These are phyloP conservation scores for Erysimum cheiri DNA, from an alignment of 441 rosid genomes.

Conservation along the genomic window DNA sequence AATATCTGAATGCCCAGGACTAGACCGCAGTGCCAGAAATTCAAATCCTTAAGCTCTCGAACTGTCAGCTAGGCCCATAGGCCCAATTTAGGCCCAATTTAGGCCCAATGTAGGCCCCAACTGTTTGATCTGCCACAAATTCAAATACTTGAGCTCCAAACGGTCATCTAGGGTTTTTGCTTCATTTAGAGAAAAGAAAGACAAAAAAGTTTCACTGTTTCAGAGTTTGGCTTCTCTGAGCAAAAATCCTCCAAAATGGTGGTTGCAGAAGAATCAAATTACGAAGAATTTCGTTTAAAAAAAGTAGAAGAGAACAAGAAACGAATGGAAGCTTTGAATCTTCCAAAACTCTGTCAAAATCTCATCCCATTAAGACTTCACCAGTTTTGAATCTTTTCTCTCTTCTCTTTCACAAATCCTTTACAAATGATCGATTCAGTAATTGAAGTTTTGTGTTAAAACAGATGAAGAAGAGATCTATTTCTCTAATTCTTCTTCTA, in stretches of 20 bases:
- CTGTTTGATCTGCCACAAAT: neutral
- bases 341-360: conserved; percentile 58
- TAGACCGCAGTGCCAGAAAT: too few species aligned
- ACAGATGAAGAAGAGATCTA: too few species aligned
- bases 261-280: conserved; percentile 38
- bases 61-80: too few species aligned
- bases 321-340: conserved; percentile 76
- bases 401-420: neutral
- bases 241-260: conserved; percentile 41
- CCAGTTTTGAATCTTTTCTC: conserved; percentile 43
- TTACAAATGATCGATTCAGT: neutral
- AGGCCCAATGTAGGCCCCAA: too few species aligned
- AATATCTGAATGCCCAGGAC: too few species aligned
- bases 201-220: too few species aligned
- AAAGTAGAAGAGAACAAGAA: conserved; percentile 75
- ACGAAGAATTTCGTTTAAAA: conserved; percentile 60
- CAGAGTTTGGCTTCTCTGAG: conserved; percentile 5
- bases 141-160: conserved; percentile 37
- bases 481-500: too few species aligned
- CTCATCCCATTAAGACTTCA: conserved; percentile 52
- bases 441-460: neutral
- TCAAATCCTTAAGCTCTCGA: too few species aligned
- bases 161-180: conserved; percentile 40
- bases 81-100: too few species aligned
- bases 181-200: neutral